Evolutionary conservation across 495 filamentous ascomycete genomes (phyloP), one percentile per base, ranked within the genome.

Genomic region (Penicillium mononematosum): DNA sequence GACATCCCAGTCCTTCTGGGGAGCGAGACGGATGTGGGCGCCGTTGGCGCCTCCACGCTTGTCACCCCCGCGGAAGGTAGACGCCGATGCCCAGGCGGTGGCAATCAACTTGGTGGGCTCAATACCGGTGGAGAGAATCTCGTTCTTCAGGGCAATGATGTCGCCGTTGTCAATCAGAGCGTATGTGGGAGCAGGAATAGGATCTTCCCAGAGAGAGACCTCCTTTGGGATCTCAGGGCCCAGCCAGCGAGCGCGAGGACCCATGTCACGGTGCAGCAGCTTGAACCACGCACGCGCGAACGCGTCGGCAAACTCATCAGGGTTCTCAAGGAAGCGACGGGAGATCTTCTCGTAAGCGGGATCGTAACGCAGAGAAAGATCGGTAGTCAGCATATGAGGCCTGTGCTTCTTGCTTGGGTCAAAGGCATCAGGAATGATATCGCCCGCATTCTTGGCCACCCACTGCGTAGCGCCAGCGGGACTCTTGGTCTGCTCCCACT

Each of bases 41-140:
- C 87, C 87, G 59, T 89, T 89, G 71, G 86, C 87, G 58, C 87
- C 87, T 58, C 87, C 87, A 54, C 87, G 85, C 81, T 89, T 90
- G 79, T 90, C 87, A 58, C 82, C 74, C 55, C 85, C 84, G 47
- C 87, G 86, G 85, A 88, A 90, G 32, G 84, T 85, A 8, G 86
- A 84, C 32, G 86, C 86, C 0, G 87, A 84, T 4, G 85, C 84
- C 84, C 84, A 90, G 14, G 86, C 86, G 22, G 79, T 78, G 11
- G 76, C 75, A 50, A 90, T 75, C 41, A 89, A 74, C 64, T 82
- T 79, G 60, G 74, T 69, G 4, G 78, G 73, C 19, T 76, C 75
- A 11, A 88, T 61, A 36, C 83, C 83, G 39, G 81, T 71, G 45
- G 71, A 72, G 3, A 90, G 75, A 47, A 89, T 86, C 50, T 83